Base-by-base conservation (phyloP, 139 green algal species). In the Chlorella ohadii region DNA sequence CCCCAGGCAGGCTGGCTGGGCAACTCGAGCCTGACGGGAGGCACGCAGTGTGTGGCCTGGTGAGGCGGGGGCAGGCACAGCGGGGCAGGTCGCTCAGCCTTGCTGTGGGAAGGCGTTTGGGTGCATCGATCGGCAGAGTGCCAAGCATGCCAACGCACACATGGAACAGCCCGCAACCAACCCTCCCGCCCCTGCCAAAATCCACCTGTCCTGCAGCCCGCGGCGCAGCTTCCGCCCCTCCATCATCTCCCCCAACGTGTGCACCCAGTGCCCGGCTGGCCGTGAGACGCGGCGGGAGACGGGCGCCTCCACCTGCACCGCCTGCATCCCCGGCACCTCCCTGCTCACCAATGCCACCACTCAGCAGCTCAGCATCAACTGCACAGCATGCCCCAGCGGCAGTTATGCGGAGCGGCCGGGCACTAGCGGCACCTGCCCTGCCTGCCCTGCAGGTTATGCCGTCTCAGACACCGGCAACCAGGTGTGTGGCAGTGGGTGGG, bases 181-280 rank as follows among this genome's bases (percentile, higher is more conserved):
- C 31, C 65, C 65, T 33, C 1, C 33, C 17, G n/a, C n/a, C n/a
- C n/a, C n/a, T n/a, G n/a, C n/a, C n/a, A n/a, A n/a, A n/a, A n/a
- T n/a, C 66, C 34, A 23, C 66, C 34, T 73, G 34, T 33, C 15
- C 34, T 23, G 33, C 66, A 47, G 66, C 66, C 66, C 66, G 27
- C 41, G 41, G 17, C 66, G 66, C 66, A 73, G 34, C 66, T 73
- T 73, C 66, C 66, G 66, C 34, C 66, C 66, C 66, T 73, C 66
- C 66, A 73, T 73, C 33, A 47, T 44, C 20, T 36, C 66, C 66
- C 6, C 66, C 34, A 73, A 73, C 66, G 34, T 51, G 16, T 73
- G 66, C 66, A 73, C 66, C 34, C 33, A n/a, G 19, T 73, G 66
- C 34, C 66, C 66, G 15, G 41, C 41, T 34, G 66, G 66, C 19